Conservation (phyloP, 2,329 filamentous ascomycete genomes). For the Aspergillus fumigatus region DNA sequence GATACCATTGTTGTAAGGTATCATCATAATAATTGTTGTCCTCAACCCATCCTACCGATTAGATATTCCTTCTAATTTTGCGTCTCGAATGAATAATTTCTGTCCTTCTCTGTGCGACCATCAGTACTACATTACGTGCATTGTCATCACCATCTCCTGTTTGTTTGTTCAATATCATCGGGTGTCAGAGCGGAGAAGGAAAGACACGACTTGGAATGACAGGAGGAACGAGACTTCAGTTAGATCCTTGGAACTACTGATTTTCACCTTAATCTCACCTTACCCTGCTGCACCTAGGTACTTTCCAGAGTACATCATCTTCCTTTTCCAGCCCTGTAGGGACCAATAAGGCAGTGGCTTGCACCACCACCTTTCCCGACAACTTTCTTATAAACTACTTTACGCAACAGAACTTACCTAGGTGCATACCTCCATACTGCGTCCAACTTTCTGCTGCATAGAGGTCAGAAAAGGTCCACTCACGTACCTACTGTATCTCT, state of each 20-base stretch:
- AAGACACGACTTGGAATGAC: neutral
- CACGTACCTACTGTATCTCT: neutral
- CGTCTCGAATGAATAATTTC: slow-evolving; percentile 5
- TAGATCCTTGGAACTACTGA: neutral
- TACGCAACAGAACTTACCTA: neutral
- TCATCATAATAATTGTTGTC: slow-evolving; percentile 13
- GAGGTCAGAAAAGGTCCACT: neutral
- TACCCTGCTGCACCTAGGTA: neutral
- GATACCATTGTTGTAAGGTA: slow-evolving; percentile 16
- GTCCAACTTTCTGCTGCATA: neutral
- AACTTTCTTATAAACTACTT: slow-evolving; percentile 2
- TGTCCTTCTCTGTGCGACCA: slow-evolving; percentile 2
- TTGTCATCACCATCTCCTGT: neutral
- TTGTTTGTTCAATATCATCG: neutral
- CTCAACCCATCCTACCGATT: neutral
- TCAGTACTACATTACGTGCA: neutral
- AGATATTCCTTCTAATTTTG: neutral
- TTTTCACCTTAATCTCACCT: neutral
- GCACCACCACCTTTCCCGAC: slow-evolving; percentile 14
- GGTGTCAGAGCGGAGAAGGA: neutral
- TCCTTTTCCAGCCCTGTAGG: slow-evolving; percentile 15
- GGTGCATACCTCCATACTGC: neutral
- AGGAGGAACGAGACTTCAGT: neutral
- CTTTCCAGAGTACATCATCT: neutral
- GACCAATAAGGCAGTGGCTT: slow-evolving; percentile 17